phyloP scores from a whole-genome alignment of 73 alveolate genomes.

The Blepharisma stoltei region DNA sequence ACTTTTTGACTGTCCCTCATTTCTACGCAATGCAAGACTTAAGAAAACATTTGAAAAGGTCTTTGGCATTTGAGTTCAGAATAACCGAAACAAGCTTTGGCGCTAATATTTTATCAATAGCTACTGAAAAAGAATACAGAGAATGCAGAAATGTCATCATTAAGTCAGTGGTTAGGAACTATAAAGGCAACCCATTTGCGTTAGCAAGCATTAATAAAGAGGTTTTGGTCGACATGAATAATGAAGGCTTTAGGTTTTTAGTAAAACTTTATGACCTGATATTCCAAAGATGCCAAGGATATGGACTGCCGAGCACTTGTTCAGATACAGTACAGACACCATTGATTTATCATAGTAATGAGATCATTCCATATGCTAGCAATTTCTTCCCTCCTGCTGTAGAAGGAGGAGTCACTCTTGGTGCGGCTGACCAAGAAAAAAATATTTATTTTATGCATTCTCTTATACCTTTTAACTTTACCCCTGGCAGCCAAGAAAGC shows the following conservation, averaged over 20 bases:
- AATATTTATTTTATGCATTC: not conserved
- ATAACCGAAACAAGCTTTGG: not conserved
- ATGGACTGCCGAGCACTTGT: not conserved
- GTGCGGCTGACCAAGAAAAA: not conserved
- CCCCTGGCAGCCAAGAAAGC: not conserved
- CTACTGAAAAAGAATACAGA: not conserved
- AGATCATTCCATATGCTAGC: not conserved
- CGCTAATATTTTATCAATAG: not conserved
- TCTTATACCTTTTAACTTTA: not conserved
- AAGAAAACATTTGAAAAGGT: not conserved
- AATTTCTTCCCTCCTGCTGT: not conserved
- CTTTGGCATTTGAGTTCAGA: not conserved
- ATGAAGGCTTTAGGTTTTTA: not conserved
- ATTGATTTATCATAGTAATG: not conserved
- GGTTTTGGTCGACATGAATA: not conserved
- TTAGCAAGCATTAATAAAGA: not conserved
- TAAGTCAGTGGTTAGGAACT: not conserved
- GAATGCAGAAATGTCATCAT: not conserved
- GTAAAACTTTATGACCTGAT: not conserved
- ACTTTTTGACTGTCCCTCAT: not conserved
- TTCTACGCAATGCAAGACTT: not conserved
- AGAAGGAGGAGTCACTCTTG: too few relatives aligned
- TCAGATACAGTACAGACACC: not conserved
- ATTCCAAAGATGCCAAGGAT: not conserved
- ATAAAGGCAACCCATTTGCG: not conserved